phyloP scores from a whole-genome alignment of 371 early-diverging fungal species.

The Saksenaea vasiformis region DNA sequence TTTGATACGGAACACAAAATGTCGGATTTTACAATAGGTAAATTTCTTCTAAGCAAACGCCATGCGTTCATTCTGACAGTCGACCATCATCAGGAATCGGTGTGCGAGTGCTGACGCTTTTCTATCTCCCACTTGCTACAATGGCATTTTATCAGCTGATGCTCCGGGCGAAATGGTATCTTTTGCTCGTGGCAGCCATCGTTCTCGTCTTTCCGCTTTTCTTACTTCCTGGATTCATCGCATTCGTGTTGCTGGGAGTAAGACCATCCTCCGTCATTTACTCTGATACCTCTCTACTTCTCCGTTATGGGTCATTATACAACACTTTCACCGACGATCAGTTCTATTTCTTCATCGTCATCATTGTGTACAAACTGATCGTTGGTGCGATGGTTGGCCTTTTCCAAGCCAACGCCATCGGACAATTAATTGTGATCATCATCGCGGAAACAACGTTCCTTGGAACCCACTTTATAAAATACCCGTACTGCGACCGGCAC shows the following conservation, averaged over 20 bases:
- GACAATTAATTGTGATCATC: conserved; percentile 39
- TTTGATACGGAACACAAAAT: conserved; percentile 7
- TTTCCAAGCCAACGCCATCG: conserved; percentile 34
- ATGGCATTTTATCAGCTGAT: conserved; percentile 44
- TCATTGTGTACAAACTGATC: conserved; percentile 34
- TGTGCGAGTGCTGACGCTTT: conserved; percentile 30
- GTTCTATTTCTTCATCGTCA: conserved; percentile 47
- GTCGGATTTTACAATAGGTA: conserved; percentile 32
- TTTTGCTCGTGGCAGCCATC: conserved; percentile 31
- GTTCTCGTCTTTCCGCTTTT: conserved; percentile 32
- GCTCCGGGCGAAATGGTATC: conserved; percentile 36
- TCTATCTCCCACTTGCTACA: conserved; percentile 41
- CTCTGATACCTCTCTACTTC: conserved; percentile 45
- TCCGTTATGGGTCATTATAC: conserved; percentile 55
- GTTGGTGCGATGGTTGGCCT: conserved; percentile 42
- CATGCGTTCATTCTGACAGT: not conserved
- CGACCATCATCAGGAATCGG: conserved; percentile 32
- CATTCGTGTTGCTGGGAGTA: conserved; percentile 34
- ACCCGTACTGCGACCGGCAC: conserved; percentile 32
- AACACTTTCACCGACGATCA: conserved; percentile 53
- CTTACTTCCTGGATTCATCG: conserved; percentile 35
- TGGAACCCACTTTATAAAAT: conserved; percentile 14
- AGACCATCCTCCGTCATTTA: conserved; percentile 46
- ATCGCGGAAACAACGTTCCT: conserved; percentile 25
- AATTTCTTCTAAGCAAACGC: not conserved